A percentile compares a stretch with the other conserved stretches of the same genome.
Evolutionary conservation across 1,139 yeast genomes (phyloP).

Genomic region (Nadsonia commutata): DNA sequence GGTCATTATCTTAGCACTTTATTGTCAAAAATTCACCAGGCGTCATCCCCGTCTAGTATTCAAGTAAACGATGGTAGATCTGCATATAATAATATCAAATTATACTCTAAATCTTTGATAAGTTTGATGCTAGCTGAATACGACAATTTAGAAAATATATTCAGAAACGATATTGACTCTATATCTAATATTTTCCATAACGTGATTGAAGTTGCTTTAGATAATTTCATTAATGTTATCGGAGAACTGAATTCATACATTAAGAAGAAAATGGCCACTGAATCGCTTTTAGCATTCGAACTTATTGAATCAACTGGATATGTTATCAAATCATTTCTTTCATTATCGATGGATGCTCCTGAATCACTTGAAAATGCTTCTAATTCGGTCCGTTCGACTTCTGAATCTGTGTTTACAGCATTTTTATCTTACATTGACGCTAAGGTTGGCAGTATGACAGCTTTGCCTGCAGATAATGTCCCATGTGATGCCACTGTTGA

Average conservation of each 20-base stretch:
- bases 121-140: slow-evolving; percentile 13
- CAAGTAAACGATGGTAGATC: slow-evolving; percentile 18
- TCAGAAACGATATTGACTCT: slow-evolving; percentile 8
- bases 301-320: slow-evolving; percentile 15
- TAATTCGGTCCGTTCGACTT: slow-evolving; percentile 14
- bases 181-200: slow-evolving; percentile 22
- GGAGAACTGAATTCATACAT: slow-evolving; percentile 21
- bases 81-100: slow-evolving; percentile 42
- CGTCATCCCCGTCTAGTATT: slow-evolving; percentile 30
- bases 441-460: slow-evolving; percentile 30
- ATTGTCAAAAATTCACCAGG: slow-evolving; percentile 30
- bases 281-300: slow-evolving; percentile 16
- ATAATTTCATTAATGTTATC: slow-evolving; percentile 24
- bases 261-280: slow-evolving; percentile 13
- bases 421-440: slow-evolving; percentile 40
- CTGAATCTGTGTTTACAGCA: slow-evolving; percentile 38
- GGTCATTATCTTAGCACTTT: slow-evolving; percentile 30
- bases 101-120: slow-evolving; percentile 41
- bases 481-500: slow-evolving; percentile 62
- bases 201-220: slow-evolving; percentile 24
- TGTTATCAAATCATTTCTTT: slow-evolving; percentile 2
- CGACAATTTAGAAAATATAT: slow-evolving; percentile 10
- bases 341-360: slow-evolving; percentile 4
- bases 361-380: slow-evolving; percentile 13
- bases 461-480: slow-evolving; percentile 45